Conservation (phyloP, 805 yeast species). For the Kodamaea neixiangensis region DNA sequence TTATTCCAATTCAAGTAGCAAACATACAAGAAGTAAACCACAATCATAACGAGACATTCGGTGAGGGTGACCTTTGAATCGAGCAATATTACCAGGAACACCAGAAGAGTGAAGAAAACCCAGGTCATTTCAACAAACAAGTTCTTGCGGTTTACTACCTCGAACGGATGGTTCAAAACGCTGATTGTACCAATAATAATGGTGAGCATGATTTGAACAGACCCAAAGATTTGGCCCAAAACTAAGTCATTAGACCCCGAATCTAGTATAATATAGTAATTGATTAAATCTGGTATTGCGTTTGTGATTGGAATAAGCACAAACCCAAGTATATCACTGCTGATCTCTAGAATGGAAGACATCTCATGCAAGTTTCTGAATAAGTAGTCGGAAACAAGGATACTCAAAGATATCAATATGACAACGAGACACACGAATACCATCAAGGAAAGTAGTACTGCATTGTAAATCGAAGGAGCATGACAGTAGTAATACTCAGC, state of each 20-base stretch:
- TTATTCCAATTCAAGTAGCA: constrained; percentile 20
- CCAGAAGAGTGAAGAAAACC: constrained; percentile 27
- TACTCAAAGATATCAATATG: constrained; percentile 29
- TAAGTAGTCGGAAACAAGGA: constrained; percentile 36
- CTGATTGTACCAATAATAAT: constrained; percentile 37
- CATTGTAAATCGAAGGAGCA: constrained; percentile 15
- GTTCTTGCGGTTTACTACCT: constrained; percentile 19
- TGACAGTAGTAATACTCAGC: constrained; percentile 35
- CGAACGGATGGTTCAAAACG: constrained; percentile 23
- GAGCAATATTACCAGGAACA: constrained; percentile 30
- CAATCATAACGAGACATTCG: constrained; percentile 31
- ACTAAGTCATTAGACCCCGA: constrained; percentile 33
- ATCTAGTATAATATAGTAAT: constrained; percentile 32
- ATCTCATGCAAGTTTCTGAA: constrained; percentile 32
- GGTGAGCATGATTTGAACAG: constrained; percentile 33
- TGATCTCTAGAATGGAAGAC: constrained; percentile 24
- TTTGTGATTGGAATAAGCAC: constrained; percentile 39
- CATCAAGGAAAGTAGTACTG: constrained; percentile 13
- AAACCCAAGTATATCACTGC: constrained; percentile 32
- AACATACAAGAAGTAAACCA: constrained; percentile 26
- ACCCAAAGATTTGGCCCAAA: constrained; percentile 41
- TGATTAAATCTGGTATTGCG: constrained; percentile 39
- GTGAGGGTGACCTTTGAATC: constrained; percentile 36
- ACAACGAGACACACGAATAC: constrained; percentile 15
- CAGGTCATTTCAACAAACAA: constrained; percentile 30